Percentiles rank a stretch among this genome's conserved stretches.
Evolutionary conservation across 306 rosid species (phyloP).

Genomic region (Vigna radiata): DNA sequence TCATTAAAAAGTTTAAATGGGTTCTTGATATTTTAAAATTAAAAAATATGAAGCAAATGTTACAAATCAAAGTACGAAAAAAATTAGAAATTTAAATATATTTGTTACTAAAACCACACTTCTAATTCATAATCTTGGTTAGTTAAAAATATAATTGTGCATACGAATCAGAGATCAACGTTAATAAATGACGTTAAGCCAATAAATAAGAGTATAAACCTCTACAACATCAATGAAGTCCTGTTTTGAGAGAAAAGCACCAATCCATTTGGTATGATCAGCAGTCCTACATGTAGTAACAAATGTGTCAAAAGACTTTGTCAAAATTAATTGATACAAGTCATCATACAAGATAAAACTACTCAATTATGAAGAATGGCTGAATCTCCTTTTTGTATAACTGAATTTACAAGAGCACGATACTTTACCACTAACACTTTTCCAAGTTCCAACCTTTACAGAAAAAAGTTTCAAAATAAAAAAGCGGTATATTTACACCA

Average conservation of each 20-base stretch:
- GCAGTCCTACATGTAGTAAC: slow-evolving; percentile 52
- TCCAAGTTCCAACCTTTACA: neutral
- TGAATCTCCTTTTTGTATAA: neutral
- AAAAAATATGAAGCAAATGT: neutral
- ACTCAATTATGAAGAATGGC: neutral
- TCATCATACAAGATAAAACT: slow-evolving; percentile 16
- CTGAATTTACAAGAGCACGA: slow-evolving; percentile 8
- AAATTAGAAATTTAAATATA: too few relatives aligned
- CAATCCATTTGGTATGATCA: slow-evolving; percentile 66
- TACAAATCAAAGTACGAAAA: neutral
- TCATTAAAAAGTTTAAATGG: neutral
- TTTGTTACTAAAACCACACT: neutral
- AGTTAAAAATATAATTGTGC: too few relatives aligned
- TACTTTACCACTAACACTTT: neutral
- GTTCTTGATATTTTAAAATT: neutral
- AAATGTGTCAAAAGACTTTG: slow-evolving; percentile 24
- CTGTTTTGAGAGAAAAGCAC: slow-evolving; percentile 61
- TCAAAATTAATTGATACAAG: neutral
- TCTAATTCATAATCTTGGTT: neutral
- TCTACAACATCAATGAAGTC: slow-evolving; percentile 64
- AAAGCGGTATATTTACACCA: neutral
- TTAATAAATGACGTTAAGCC: too few relatives aligned
- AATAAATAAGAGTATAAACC: slow-evolving; percentile 35
- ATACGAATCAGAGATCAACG: too few relatives aligned
- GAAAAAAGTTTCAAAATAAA: slow-evolving; percentile 14